These are phyloP conservation scores for Tephrocybe sp. DNA, from an alignment of 768 basidiomycete species.

Conservation along the genomic window DNA sequence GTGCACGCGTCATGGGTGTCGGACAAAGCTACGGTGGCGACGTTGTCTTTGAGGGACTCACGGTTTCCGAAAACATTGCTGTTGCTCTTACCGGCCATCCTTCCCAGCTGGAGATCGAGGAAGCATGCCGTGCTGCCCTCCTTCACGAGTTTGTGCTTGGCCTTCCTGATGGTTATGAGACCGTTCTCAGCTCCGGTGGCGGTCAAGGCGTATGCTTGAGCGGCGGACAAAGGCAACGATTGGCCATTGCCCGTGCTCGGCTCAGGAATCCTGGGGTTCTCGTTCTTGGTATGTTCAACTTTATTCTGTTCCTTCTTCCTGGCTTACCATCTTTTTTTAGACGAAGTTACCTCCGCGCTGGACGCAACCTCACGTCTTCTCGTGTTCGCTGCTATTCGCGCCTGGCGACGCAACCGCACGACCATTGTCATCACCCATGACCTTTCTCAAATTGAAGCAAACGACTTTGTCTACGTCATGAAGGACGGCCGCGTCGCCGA, in stretches of 20 bases:
- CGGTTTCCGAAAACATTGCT: slow-evolving; percentile 84
- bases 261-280: slow-evolving; percentile 85
- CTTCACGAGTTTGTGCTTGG: slow-evolving; percentile 85
- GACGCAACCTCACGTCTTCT: slow-evolving; percentile 86
- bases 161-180: slow-evolving; percentile 89
- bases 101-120: slow-evolving; percentile 67
- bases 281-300: slow-evolving; percentile 82
- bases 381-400: slow-evolving; percentile 71
- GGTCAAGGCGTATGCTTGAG: slow-evolving; percentile 61
- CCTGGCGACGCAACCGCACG: slow-evolving; percentile 76
- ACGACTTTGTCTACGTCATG: slow-evolving; percentile 94
- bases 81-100: slow-evolving; percentile 64
- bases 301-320: not conserved
- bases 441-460: slow-evolving; percentile 70
- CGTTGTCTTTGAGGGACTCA: slow-evolving; percentile 77
- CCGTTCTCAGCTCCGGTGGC: slow-evolving; percentile 66
- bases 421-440: slow-evolving; percentile 97
- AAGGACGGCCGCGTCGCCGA: slow-evolving; percentile 78
- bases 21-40: slow-evolving; percentile 61
- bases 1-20: slow-evolving; percentile 71
- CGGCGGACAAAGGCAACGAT: slow-evolving; percentile 89
- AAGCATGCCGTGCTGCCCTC: slow-evolving; percentile 82
- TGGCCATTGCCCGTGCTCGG: slow-evolving; percentile 86
- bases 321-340: slow-evolving; percentile 32
- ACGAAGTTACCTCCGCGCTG: slow-evolving; percentile 81